Conservation (phyloP, 345 rosid genomes). For the Populus deltoides region DNA sequence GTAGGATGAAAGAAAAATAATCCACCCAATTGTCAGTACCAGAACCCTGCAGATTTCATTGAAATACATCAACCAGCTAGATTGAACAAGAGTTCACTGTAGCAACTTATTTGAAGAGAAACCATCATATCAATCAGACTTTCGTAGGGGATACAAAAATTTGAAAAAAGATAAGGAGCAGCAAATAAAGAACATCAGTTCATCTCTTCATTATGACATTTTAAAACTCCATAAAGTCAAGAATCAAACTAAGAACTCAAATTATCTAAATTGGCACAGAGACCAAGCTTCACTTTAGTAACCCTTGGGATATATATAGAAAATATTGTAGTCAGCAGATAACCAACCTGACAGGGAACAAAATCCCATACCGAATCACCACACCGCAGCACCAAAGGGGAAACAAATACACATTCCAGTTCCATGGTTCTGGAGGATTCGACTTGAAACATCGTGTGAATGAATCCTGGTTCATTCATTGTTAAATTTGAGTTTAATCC, state of each 20-base stretch:
- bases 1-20: slow-evolving; percentile 73
- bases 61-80: slow-evolving; percentile 8
- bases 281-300: not conserved
- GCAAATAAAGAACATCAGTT: not conserved
- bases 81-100: not conserved
- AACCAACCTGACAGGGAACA: slow-evolving; percentile 80
- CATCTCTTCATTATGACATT: not conserved
- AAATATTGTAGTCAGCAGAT: not conserved
- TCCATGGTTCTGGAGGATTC: slow-evolving; percentile 92
- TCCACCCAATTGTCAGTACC: slow-evolving; percentile 82
- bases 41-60: slow-evolving; percentile 55
- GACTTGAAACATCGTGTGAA: slow-evolving; percentile 97
- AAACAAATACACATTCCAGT: slow-evolving; percentile 89
- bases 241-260: not conserved
- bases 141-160: not conserved
- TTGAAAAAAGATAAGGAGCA: not conserved
- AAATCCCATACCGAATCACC: slow-evolving; percentile 68
- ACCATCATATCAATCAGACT: not conserved
- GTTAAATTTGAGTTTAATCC: not conserved
- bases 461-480: slow-evolving; percentile 51
- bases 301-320: not conserved
- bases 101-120: not conserved
- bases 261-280: not conserved
- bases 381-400: slow-evolving; percentile 94
- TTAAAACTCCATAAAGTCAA: not conserved